A percentile compares a stretch with the other conserved stretches of the same genome.
Conservation (phyloP, 2,329 filamentous ascomycete species). For the Fusarium coffeatum region DNA sequence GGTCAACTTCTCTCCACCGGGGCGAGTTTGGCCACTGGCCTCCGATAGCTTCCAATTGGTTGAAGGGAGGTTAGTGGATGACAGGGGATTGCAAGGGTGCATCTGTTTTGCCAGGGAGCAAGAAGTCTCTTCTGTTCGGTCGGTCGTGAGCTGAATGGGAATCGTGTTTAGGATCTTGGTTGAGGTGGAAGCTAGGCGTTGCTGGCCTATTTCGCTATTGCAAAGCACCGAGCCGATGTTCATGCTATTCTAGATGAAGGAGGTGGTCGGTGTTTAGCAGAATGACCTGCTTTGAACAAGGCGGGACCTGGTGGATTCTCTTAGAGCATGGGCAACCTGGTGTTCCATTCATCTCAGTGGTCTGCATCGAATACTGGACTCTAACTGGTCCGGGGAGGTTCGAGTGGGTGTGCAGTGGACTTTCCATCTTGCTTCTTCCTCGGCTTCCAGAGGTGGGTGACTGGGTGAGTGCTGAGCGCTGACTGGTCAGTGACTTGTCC, state of each 20-base stretch:
- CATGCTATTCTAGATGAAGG: slow-evolving; percentile 44
- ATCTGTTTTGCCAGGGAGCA: slow-evolving; percentile 29
- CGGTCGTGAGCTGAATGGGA: slow-evolving; percentile 22
- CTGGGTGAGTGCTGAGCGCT: not conserved
- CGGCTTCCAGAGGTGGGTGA: slow-evolving; percentile 38
- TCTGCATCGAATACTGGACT: slow-evolving; percentile 1
- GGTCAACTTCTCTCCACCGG: slow-evolving; percentile 30
- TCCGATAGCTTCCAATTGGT: slow-evolving; percentile 31
- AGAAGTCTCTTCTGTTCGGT: not conserved
- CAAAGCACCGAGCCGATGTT: slow-evolving; percentile 6
- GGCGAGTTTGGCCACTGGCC: slow-evolving; percentile 32
- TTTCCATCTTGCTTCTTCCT: slow-evolving; percentile 46
- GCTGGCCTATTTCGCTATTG: slow-evolving; percentile 16
- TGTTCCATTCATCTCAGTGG: slow-evolving; percentile 35
- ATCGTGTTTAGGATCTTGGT: slow-evolving; percentile 2
- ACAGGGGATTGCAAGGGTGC: slow-evolving; percentile 25
- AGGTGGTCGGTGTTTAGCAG: slow-evolving; percentile 43
- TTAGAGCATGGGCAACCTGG: slow-evolving; percentile 27
- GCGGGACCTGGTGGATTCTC: slow-evolving; percentile 34
- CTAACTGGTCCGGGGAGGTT: slow-evolving; percentile 30
- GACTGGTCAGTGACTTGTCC: slow-evolving; percentile 41
- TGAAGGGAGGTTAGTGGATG: slow-evolving; percentile 13
- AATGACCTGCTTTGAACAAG: slow-evolving; percentile 33
- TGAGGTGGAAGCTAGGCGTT: not conserved
- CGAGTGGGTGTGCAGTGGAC: slow-evolving; percentile 42